A percentile compares a stretch with the other conserved stretches of the same genome.
These are phyloP conservation scores for Cicer arietinum DNA, from an alignment of 306 rosid genomes.

Conservation along the genomic window DNA sequence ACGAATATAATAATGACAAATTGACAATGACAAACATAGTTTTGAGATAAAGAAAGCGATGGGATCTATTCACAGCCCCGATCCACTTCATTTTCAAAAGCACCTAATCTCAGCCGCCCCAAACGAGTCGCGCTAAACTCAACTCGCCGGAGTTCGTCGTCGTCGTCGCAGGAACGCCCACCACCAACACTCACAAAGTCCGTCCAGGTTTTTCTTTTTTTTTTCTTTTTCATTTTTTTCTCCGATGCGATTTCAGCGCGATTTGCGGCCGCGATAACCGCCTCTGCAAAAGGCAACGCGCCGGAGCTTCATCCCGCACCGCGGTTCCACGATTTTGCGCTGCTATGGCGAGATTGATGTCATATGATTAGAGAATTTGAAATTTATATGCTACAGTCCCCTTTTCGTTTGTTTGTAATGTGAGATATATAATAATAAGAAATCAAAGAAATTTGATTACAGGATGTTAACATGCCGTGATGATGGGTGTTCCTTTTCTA, in stretches of 20 bases:
- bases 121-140: background rate
- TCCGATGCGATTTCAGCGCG: background rate
- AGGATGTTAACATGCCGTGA: conserved; percentile 17
- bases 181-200: background rate
- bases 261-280: background rate
- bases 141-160: background rate
- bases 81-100: background rate
- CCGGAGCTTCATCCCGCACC: background rate
- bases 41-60: too few species aligned
- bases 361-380: background rate
- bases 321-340: background rate
- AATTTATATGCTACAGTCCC: background rate
- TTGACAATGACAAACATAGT: too few species aligned
- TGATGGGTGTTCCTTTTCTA: background rate
- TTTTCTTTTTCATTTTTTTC: background rate
- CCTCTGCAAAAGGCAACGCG: background rate
- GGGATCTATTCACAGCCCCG: background rate
- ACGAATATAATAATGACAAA: too few species aligned
- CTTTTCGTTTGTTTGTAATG: conserved; percentile 13
- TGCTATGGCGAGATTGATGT: background rate
- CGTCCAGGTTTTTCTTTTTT: background rate
- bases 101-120: background rate
- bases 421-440: too few species aligned
- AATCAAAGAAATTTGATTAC: conserved; percentile 21
- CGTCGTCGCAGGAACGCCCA: background rate